Evolutionary conservation across 2,329 filamentous ascomycete species (phyloP), one percentile per base, ranked within the genome.

Genomic region (Fusarium sp.): DNA sequence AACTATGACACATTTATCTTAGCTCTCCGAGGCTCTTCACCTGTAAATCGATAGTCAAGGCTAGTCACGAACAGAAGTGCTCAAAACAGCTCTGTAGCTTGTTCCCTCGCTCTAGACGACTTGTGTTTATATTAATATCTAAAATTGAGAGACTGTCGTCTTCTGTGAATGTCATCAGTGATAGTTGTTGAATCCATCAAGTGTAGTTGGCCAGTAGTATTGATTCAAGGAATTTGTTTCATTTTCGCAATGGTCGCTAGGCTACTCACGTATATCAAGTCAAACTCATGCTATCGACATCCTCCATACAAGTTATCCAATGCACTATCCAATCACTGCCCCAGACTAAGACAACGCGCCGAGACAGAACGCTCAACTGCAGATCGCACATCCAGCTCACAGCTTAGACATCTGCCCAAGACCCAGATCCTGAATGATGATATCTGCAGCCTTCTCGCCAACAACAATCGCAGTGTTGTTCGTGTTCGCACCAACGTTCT

Each of bases 401-500:
- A 52, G n/a, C 37, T 44, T 52, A 11, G 49, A 39, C 6, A 18
- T 12, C 11, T 50, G 10, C 2, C 20, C 41, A 6, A 63, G 39
- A 5, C 77, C 76, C 4, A 82, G 63, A 53, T 82, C 81, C 57
- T 73, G 74, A 8, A 80, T 77, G 20, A 83, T 76, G 39, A 83
- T 81, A 58, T 80, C 80, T 0, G 81, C 80, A 5, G 78, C 81
- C 73, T 80, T 83, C 76, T 87, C 85, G 3, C 85, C 85, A 31
- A 87, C 75, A 18, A 82, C 60, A 18, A 86, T 72, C 0, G 85
- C 84, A 2, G 82, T 84, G 38, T 82, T 84, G 44, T 83, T 82
- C 3, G 84, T 86, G 59, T 87, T 86, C 1, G 79, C 81, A 3
- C 76, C 82, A 2, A 86, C 79, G 15, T 84, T 84, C 24, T 63